These are phyloP conservation scores for Coccomyxa sp. DNA, from an alignment of 139 green algal genomes.

Conservation along the genomic window DNA sequence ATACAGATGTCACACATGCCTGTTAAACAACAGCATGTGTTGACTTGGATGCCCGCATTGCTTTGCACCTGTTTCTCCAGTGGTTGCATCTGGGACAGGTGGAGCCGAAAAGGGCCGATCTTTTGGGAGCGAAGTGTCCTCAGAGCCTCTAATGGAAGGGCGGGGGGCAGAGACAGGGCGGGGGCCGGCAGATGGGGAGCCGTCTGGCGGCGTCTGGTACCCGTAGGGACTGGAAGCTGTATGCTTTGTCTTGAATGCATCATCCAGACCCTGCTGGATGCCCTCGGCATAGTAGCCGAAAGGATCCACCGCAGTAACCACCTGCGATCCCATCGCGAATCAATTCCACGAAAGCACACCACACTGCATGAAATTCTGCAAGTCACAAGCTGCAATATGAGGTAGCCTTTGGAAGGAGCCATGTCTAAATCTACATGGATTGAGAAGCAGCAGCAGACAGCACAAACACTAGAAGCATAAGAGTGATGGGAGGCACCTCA, in stretches of 20 bases:
- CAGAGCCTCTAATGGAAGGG: not conserved
- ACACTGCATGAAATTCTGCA: not conserved
- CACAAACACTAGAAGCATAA: too few relatives aligned
- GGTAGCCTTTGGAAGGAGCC: not conserved
- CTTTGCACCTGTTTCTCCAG: too few relatives aligned
- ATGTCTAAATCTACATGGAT: not conserved
- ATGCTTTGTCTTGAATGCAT: constrained; percentile 28
- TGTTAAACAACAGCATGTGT: too few relatives aligned
- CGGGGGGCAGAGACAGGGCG: not conserved
- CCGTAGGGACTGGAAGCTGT: too few relatives aligned
- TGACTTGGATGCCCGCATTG: too few relatives aligned
- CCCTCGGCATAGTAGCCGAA: constrained; percentile 42
- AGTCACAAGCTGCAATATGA: not conserved
- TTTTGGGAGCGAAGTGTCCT: too few relatives aligned
- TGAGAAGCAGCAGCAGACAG: not conserved
- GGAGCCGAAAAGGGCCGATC: too few relatives aligned
- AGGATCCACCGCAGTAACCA: constrained; percentile 42
- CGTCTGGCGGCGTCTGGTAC: not conserved
- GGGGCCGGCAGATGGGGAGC: not conserved
- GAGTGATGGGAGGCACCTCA: constrained; percentile 44
- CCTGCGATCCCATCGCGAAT: constrained; percentile 4
- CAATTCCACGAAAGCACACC: not conserved
- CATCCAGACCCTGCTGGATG: constrained; percentile 54
- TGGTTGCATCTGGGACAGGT: too few relatives aligned
- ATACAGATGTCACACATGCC: too few relatives aligned